Evolutionary conservation across 345 rosid species (phyloP).

Genomic region (Hibiscus mutabilis): DNA sequence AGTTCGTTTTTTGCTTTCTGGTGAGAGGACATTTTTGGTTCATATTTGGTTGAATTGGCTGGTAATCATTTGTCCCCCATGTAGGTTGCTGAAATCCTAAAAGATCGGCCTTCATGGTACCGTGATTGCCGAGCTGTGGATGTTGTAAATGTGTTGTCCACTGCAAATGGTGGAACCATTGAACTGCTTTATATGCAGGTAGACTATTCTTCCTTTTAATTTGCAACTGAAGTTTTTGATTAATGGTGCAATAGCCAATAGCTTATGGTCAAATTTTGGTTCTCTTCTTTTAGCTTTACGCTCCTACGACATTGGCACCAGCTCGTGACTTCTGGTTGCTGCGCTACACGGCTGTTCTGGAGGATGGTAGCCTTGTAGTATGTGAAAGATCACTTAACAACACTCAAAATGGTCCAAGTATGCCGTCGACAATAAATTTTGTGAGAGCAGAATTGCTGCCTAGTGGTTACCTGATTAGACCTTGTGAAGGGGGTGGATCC

Average conservation of each 20-base stretch:
- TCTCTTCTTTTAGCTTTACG: slow-evolving; percentile 53
- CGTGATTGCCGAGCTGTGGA: slow-evolving; percentile 95
- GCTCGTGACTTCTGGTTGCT: slow-evolving; percentile 99
- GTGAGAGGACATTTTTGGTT: neutral
- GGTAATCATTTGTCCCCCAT: neutral
- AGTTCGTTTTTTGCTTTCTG: slow-evolving; percentile 16
- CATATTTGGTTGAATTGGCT: neutral
- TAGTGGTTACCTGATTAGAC: slow-evolving; percentile 88
- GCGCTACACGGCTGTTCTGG: slow-evolving; percentile 87
- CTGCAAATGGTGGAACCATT: slow-evolving; percentile 90
- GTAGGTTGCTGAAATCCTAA: slow-evolving; percentile 95
- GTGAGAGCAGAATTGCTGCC: slow-evolving; percentile 90
- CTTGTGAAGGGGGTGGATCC: slow-evolving; percentile 98
- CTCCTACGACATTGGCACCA: slow-evolving; percentile 95
- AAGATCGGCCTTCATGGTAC: slow-evolving; percentile 86
- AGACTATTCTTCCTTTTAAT: neutral
- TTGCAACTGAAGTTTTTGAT: neutral
- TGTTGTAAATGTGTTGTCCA: slow-evolving; percentile 69
- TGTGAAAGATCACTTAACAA: slow-evolving; percentile 89
- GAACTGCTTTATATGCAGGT: slow-evolving; percentile 98
- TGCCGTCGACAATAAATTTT: slow-evolving; percentile 88
- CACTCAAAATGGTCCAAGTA: slow-evolving; percentile 89
- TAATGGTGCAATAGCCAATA: neutral
- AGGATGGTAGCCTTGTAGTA: slow-evolving; percentile 98
- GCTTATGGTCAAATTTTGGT: neutral